A percentile compares a stretch with the other conserved stretches of the same genome.
phyloP scores from a whole-genome alignment of 495 filamentous ascomycete species.

The Acidiella bohemica region DNA sequence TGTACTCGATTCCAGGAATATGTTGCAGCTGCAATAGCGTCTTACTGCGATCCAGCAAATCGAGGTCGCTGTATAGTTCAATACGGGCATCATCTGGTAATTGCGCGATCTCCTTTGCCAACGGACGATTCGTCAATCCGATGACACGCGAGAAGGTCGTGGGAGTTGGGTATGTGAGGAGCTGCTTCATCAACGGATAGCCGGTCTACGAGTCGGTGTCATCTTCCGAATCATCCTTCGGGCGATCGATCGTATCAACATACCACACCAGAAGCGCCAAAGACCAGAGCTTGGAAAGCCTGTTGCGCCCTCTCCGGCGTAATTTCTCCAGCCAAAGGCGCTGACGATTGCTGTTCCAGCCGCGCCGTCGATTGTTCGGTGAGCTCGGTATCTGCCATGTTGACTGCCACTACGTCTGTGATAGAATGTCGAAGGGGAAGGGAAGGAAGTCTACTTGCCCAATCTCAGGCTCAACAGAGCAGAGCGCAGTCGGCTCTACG shows the following conservation, averaged over 20 bases:
- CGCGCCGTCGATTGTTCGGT: no score
- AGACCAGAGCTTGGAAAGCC: conserved; percentile 10
- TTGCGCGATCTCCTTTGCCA: conserved; percentile 3
- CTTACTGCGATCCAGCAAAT: conserved; percentile 9
- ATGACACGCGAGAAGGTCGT: conserved; percentile 13
- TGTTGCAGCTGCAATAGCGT: conserved; percentile 5
- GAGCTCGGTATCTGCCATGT: no score
- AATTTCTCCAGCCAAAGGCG: no score
- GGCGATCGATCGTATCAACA: background rate
- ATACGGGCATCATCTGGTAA: conserved; percentile 14
- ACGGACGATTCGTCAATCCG: conserved; percentile 15
- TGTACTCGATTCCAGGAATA: conserved; percentile 14
- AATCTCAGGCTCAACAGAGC: no score
- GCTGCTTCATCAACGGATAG: conserved; percentile 14
- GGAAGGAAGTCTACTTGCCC: no score
- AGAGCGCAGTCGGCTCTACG: no score
- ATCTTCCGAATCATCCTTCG: background rate
- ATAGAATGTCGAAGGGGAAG: no score
- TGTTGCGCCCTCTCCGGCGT: background rate
- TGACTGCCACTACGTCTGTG: no score
- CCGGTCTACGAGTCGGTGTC: conserved; percentile 3
- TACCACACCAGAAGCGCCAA: conserved; percentile 16
- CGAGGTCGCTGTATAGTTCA: conserved; percentile 18
- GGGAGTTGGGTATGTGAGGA: conserved; percentile 10
- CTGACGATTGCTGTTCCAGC: no score